phyloP scores from a whole-genome alignment of 768 basidiomycete species.

The Hydnomerulius pinastri region DNA sequence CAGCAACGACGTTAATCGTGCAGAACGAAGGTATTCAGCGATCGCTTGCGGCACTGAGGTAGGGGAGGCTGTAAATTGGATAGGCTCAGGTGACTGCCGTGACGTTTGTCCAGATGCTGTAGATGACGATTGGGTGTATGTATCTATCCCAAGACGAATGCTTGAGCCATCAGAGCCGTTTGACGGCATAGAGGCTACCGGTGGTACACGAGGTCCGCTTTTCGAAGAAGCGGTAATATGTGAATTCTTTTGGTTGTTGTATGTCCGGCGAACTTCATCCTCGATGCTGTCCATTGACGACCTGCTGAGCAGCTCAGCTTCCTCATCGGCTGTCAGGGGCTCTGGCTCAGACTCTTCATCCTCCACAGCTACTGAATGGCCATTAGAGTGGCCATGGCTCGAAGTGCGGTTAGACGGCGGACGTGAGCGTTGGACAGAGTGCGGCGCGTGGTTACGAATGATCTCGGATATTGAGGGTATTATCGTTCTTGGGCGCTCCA shows the following conservation, averaged over 20 bases:
- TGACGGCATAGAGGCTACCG: conserved; percentile 38
- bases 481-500: conserved; percentile 44
- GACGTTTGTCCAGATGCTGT: conserved; percentile 22
- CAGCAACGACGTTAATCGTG: conserved; percentile 79
- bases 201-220: conserved; percentile 41
- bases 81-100: conserved; percentile 26
- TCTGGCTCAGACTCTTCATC: conserved; percentile 55
- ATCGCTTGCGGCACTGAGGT: conserved; percentile 67
- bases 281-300: conserved; percentile 89
- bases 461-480: conserved; percentile 88
- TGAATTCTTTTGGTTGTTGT: conserved; percentile 54
- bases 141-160: conserved; percentile 40
- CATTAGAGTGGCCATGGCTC: conserved; percentile 48
- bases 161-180: conserved; percentile 59
- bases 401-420: conserved; percentile 49
- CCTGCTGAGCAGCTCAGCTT: conserved; percentile 67
- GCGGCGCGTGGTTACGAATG: conserved; percentile 77
- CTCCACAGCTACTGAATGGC: conserved; percentile 50
- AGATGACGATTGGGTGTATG: conserved; percentile 55
- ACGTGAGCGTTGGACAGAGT: conserved; percentile 48
- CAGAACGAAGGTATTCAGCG: conserved; percentile 85
- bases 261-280: conserved; percentile 73
- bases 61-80: conserved; percentile 45
- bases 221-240: conserved; percentile 38
- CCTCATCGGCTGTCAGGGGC: conserved; percentile 53